These are phyloP conservation scores for Akebia trifoliata DNA, from an alignment of 164 flowering plant genomes.

Conservation along the genomic window DNA sequence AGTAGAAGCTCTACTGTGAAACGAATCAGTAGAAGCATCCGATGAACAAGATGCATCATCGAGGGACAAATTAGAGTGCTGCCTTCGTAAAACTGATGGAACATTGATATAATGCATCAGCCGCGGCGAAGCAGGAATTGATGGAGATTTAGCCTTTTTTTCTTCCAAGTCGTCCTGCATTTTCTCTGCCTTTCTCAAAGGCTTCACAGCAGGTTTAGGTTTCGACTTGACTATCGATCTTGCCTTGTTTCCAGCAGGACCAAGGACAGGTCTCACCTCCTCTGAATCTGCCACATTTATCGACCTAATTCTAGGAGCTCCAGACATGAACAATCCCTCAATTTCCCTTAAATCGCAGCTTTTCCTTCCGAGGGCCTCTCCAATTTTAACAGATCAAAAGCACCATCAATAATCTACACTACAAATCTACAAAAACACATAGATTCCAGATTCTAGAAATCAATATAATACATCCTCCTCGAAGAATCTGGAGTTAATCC, in stretches of 20 bases:
- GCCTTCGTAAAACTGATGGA: constrained; percentile 35
- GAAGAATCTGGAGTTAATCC: background rate
- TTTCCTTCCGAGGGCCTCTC: constrained; percentile 7
- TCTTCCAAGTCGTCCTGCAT: constrained; percentile 15
- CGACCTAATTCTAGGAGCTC: constrained; percentile 56
- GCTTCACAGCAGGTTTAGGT: constrained; percentile 41
- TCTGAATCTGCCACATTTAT: constrained; percentile 64
- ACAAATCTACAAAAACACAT: no score
- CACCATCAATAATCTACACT: no score
- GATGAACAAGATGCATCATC: constrained; percentile 66
- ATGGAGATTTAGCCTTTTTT: constrained; percentile 23
- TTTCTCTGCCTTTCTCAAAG: constrained; percentile 38
- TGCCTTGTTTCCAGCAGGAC: constrained; percentile 54
- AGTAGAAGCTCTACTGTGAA: constrained; percentile 52
- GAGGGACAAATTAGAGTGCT: constrained; percentile 38
- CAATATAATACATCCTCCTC: no score
- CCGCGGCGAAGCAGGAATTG: constrained; percentile 26
- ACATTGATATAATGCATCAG: constrained; percentile 6
- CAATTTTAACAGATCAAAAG: constrained; percentile 2
- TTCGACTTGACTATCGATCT: constrained; percentile 31
- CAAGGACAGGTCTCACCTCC: constrained; percentile 49
- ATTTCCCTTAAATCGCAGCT: constrained; percentile 17
- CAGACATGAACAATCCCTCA: no score
- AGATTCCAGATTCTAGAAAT: no score
- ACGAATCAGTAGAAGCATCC: constrained; percentile 63